Evolutionary conservation across 2,329 filamentous ascomycete species (phyloP).

Genomic region (Rutstroemia sydowiana): DNA sequence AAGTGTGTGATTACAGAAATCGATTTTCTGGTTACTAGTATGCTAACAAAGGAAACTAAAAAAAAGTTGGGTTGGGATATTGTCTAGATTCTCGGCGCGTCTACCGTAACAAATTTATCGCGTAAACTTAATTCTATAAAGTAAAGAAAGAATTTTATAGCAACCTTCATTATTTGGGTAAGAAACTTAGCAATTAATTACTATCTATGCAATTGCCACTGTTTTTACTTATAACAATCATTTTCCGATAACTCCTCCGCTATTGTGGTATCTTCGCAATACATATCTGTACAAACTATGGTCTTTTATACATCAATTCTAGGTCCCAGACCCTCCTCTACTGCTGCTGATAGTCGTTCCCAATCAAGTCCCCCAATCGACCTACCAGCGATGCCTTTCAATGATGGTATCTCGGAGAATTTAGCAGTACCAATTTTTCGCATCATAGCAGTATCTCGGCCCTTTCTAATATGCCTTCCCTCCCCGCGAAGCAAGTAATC

Average conservation of each 20-base stretch:
- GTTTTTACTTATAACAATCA: not conserved
- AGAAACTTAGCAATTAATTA: not conserved
- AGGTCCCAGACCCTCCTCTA: conserved; percentile 28
- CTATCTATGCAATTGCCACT: not conserved
- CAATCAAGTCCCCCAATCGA: conserved; percentile 27
- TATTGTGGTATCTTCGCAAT: conserved; percentile 12
- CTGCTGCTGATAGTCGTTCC: conserved; percentile 22
- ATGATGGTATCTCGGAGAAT: conserved; percentile 40
- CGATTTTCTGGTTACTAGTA: no score
- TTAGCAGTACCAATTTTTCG: conserved; percentile 62
- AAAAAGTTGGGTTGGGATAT: no score
- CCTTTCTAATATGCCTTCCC: conserved; percentile 55
- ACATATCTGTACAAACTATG: not conserved
- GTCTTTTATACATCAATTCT: conserved; percentile 11
- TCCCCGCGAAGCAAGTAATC: conserved; percentile 58
- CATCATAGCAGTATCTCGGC: conserved; percentile 69
- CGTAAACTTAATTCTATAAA: not conserved
- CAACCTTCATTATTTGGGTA: not conserved
- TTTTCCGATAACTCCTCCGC: conserved; percentile 3
- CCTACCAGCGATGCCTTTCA: conserved; percentile 31
- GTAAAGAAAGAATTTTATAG: no score
- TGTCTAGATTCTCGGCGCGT: no score
- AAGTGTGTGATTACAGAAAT: not conserved
- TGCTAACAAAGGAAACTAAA: no score
- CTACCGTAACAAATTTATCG: not conserved